Base-by-base conservation (phyloP, 2,329 filamentous ascomycete species). In the Pseudogymnoascus pannorum region DNA sequence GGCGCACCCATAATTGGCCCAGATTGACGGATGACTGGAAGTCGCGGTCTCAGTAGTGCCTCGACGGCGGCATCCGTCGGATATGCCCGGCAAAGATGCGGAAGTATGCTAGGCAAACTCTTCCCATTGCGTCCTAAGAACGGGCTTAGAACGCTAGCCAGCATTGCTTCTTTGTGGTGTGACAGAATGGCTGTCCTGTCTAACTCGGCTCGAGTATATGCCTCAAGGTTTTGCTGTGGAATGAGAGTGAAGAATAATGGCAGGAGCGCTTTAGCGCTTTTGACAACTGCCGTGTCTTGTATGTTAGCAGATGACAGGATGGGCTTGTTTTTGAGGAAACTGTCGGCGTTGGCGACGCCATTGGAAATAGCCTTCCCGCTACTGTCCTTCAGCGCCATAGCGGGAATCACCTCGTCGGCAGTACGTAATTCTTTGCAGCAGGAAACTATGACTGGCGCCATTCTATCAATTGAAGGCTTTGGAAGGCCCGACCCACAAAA, bases 91-190 rank as follows among this genome's bases (percentile, higher is more conserved):
- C 85, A 83, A 24, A 97, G 76, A 68, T 96, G 89, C 0, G 93
- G 92, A 57, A 96, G 75, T 57, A 96, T 87, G 72, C 87, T 94
- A 26, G 88, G 80, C 63, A 86, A 83, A 59, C 84, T 81, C 65
- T 84, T 78, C 42, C 87, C 82, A 70, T 86, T 80, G 69, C 83
- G 77, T 69, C 86, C 78, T 64, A 85, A 76, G 73, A 86, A 84
- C 0, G 91, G 90, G 72, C 94, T 91, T 63, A 97, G 77, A 11
- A 95, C 86, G 72, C 91, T 93, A 5, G 91, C 85, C 9, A 94
- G 70, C 82, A 97, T 89, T 42, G 89, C 87, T 31, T 86, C 79
- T 70, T 85, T 86, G 72, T 87, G 81, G 63, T 81, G 79, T 4
- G 80, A 82, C 20, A 96, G 76, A 61, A 96, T 87, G 18, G 91